Percentiles rank a stretch among this genome's conserved stretches.
Evolutionary conservation across 495 filamentous ascomycete species (phyloP).

Genomic region (Recurvomyces mirabilis): DNA sequence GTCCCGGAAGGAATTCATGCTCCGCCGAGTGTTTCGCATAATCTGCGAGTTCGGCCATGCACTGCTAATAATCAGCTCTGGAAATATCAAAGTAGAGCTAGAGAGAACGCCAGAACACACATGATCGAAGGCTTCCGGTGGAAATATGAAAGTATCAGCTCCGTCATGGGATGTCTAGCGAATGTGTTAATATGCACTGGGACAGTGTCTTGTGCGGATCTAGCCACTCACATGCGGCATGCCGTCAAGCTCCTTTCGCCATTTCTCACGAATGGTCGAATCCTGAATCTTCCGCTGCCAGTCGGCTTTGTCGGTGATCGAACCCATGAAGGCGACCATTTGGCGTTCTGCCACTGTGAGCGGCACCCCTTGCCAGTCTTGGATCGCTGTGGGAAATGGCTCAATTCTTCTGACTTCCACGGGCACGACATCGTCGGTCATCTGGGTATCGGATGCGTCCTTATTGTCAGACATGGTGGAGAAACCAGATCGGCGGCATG

Average conservation of each 20-base stretch:
- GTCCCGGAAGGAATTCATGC: constrained; percentile 9
- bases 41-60: constrained; percentile 38
- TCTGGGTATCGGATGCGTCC: too few species aligned
- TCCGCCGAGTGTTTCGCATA: constrained; percentile 12
- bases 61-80: constrained; percentile 21
- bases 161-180: too few species aligned
- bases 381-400: not conserved
- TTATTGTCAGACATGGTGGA: too few species aligned
- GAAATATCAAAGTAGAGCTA: not conserved
- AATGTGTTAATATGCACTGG: too few species aligned
- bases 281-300: constrained; percentile 30
- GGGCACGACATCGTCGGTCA: too few species aligned
- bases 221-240: not conserved
- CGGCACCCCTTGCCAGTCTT: not conserved
- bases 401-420: too few species aligned
- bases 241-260: constrained; percentile 16
- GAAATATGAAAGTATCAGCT: constrained; percentile 3
- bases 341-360: constrained; percentile 33
- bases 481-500: too few species aligned
- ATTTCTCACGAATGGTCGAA: constrained; percentile 17
- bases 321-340: constrained; percentile 28
- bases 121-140: constrained; percentile 6
- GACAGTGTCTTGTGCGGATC: too few species aligned
- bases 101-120: constrained; percentile 1
- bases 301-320: constrained; percentile 27